Conservation (phyloP, 805 yeast genomes). For the Vanderwaltozyma tropicalis region DNA sequence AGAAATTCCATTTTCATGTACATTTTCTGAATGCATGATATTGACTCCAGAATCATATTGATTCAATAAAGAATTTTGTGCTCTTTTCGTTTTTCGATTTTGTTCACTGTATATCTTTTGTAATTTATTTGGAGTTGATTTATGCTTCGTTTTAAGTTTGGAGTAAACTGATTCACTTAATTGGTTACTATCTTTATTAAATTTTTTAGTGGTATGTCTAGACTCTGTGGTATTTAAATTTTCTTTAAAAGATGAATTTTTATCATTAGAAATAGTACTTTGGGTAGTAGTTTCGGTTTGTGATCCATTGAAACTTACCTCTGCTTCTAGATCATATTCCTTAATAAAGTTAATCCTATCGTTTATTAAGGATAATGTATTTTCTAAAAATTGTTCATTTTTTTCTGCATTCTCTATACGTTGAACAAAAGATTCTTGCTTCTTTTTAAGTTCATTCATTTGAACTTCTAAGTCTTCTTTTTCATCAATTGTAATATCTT, state of each 20-base stretch:
- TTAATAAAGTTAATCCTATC: conserved; percentile 35
- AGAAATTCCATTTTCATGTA: conserved; percentile 44
- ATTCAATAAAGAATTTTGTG: conserved; percentile 51
- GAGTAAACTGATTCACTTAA: conserved; percentile 32
- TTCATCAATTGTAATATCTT: conserved; percentile 54
- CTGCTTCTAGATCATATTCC: conserved; percentile 30
- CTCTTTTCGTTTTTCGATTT: conserved; percentile 33
- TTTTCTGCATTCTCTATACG: conserved; percentile 51
- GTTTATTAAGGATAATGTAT: conserved; percentile 34
- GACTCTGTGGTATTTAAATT: too few species aligned
- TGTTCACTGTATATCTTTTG: conserved; percentile 21
- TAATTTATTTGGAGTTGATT: conserved; percentile 8
- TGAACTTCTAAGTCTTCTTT: conserved; percentile 52
- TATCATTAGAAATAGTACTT: too few species aligned
- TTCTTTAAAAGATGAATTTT: neutral
- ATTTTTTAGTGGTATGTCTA: too few species aligned
- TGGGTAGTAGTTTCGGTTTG: neutral
- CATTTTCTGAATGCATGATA: conserved; percentile 36
- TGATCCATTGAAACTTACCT: neutral
- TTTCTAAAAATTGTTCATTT: conserved; percentile 47
- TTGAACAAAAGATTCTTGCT: conserved; percentile 46
- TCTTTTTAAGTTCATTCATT: conserved; percentile 39
- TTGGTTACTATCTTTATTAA: neutral
- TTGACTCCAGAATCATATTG: conserved; percentile 50
- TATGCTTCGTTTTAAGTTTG: conserved; percentile 27